Evolutionary conservation across 306 rosid species (phyloP).

Genomic region (Vigna angularis): DNA sequence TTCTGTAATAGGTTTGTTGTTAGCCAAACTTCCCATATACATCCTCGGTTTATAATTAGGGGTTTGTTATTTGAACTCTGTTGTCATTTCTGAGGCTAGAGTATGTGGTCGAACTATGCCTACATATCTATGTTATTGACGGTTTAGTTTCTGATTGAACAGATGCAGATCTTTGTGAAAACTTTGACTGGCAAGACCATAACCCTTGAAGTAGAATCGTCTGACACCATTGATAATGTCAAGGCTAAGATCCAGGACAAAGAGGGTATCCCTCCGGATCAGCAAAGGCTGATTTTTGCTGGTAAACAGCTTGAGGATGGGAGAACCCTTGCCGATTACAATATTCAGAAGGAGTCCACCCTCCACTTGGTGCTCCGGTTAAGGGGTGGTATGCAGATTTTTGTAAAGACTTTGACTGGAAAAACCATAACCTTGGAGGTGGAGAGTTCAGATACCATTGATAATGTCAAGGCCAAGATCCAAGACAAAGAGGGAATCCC

Average conservation of each 20-base stretch:
- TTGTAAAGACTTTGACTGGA: background rate
- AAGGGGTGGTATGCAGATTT: background rate
- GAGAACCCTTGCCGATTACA: background rate
- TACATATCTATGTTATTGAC: background rate
- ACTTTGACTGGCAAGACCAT: slow-evolving; percentile 14
- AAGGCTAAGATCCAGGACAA: background rate
- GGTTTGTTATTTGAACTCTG: too few species aligned
- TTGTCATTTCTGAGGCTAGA: too few species aligned
- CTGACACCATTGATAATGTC: background rate
- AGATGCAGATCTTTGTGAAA: slow-evolving; percentile 16
- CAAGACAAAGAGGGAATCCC: background rate
- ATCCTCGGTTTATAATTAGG: too few species aligned
- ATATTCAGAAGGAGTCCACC: background rate
- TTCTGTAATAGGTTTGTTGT: too few species aligned
- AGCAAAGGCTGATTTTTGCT: background rate
- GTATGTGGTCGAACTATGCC: background rate
- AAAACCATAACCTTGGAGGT: background rate
- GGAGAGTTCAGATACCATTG: background rate
- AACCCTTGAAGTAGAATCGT: background rate
- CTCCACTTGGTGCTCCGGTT: background rate
- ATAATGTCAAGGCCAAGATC: background rate
- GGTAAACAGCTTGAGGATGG: background rate
- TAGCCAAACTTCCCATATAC: too few species aligned
- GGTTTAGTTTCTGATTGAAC: background rate
- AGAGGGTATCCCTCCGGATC: background rate